Evolutionary conservation across 768 basidiomycete species (phyloP).

Genomic region (Lentinula guzmanii): DNA sequence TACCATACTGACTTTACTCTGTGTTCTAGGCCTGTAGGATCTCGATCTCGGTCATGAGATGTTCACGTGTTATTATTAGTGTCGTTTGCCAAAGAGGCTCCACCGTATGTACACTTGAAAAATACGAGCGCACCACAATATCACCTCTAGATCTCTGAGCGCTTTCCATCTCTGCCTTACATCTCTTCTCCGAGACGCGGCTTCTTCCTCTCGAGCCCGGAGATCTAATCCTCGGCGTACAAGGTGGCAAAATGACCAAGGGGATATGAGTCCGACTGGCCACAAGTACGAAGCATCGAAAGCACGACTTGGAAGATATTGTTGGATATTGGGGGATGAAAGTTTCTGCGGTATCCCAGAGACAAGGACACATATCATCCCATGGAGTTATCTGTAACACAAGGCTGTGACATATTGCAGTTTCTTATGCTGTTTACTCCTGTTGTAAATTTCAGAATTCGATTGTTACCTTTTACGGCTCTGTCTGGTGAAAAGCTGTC

Average conservation of each 20-base stretch:
- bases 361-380: not conserved
- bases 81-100: no score
- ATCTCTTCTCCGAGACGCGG: constrained; percentile 21
- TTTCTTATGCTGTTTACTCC: not conserved
- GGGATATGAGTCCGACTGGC: constrained; percentile 4
- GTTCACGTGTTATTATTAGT: constrained; percentile 16
- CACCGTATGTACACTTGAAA: no score
- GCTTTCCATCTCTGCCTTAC: constrained; percentile 25
- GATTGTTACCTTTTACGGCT: not conserved
- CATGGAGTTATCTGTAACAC: not conserved
- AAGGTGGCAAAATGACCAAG: constrained; percentile 11
- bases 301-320: not conserved
- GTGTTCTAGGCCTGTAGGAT: constrained; percentile 30
- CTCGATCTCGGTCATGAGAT: constrained; percentile 31
- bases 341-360: not conserved
- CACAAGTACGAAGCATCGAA: constrained; percentile 10
- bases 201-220: constrained; percentile 21
- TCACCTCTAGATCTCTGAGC: constrained; percentile 13
- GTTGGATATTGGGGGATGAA: not conserved
- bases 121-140: no score
- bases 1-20: not conserved
- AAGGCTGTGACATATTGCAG: not conserved
- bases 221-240: constrained; percentile 24
- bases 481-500: not conserved
- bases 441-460: not conserved